These are phyloP conservation scores for Aspergillus pseudoviridinutans DNA, from an alignment of 2,329 filamentous ascomycete genomes.

Conservation along the genomic window DNA sequence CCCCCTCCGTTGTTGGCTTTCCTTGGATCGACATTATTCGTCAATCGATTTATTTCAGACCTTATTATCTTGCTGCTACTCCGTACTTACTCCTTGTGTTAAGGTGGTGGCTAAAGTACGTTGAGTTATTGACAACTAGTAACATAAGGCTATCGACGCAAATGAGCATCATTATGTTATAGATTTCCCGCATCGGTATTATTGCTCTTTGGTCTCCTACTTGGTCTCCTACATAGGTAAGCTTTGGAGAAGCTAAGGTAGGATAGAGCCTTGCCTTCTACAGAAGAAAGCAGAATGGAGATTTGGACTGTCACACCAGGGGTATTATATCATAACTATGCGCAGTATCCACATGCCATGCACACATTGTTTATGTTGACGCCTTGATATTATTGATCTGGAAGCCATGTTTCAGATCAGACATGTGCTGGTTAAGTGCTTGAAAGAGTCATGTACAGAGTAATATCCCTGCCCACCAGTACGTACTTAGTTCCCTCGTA, in stretches of 20 bases:
- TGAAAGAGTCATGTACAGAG: not conserved
- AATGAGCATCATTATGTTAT: not conserved
- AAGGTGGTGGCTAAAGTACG: not conserved
- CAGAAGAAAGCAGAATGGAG: not conserved
- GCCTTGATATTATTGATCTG: too few relatives aligned
- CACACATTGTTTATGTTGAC: not conserved
- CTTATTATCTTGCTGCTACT: not conserved
- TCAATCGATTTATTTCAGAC: not conserved
- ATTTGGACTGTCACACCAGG: not conserved
- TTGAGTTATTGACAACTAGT: not conserved
- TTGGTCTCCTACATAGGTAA: not conserved
- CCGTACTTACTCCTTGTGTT: not conserved
- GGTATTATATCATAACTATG: not conserved
- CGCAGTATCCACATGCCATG: not conserved
- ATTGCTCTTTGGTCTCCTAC: not conserved
- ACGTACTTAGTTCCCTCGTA: not conserved
- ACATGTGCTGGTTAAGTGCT: not conserved
- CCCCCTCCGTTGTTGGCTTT: not conserved
- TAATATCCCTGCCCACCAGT: not conserved
- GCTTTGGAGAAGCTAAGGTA: not conserved
- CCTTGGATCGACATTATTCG: not conserved
- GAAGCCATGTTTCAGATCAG: not conserved
- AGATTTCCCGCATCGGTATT: not conserved
- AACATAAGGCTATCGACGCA: not conserved
- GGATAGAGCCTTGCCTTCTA: too few relatives aligned